Base-by-base conservation (phyloP, 2,329 filamentous ascomycete genomes). In the Xylariaceae sp. region DNA sequence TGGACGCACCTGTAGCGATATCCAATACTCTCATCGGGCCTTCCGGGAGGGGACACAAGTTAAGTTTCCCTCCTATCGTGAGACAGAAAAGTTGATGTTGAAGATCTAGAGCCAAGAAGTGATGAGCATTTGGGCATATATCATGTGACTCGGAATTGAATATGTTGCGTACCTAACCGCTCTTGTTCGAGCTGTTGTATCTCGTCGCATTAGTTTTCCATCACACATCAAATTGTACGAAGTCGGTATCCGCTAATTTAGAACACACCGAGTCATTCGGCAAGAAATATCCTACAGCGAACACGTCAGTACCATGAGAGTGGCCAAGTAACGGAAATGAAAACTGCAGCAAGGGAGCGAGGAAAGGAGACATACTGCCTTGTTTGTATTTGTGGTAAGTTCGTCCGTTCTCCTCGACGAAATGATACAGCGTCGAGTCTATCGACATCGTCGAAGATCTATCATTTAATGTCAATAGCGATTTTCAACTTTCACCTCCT, bases 1-100 rank as follows among this genome's bases (percentile, higher is more conserved):
- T 16, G 22, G 17, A 29, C 53, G 21, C 39, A 61, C 58, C 62
- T 44, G 62, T 64, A 7, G 72, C 75, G 22, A 78, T 63, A 53
- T 77, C 75, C 12, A 77, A 62, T 29, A 70, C 68, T 23, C 69
- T 63, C 40, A 61, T 64, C 0, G 69, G 68, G 16, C 66, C 60
- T 6, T 66, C 54, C 7, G 55, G 47, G 14, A 78, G 57, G 2
- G 75, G 75, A 5, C 73, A 67, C 34, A 72, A 57, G 52, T 69
- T 67, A 3, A 76, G 66, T 41, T 64, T 65, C 32, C 71, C 71
- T 38, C 65, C 59, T 36, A 61, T 53, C 33, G 58, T 64, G 48
- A 72, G 63, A 4, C 66, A 68, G 51, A 74, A 64, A 51, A 42
- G 60, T 57, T 58, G 69, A 63, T 63, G 61, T 45, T 64, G 61